Base-by-base conservation (phyloP, 2,329 filamentous ascomycete species). In the Fusarium bulbicola region DNA sequence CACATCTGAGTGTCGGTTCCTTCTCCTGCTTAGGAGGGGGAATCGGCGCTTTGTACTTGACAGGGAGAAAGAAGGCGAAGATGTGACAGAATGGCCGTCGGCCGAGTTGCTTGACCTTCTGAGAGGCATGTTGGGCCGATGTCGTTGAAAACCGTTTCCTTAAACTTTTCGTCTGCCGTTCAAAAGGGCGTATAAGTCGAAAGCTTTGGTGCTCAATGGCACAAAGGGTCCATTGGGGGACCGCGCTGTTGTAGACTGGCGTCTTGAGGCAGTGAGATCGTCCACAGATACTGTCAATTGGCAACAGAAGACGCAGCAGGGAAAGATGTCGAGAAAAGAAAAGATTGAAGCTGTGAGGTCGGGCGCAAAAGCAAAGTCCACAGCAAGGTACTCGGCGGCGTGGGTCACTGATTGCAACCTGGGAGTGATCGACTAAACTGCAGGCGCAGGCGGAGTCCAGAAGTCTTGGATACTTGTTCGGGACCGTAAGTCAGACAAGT, bases 11-110 rank as follows among this genome's bases (percentile, higher is more conserved):
- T 72, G 64, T 37, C 73, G 67, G 63, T 65, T 75, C 65, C 75
- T 79, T 69, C 68, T 79, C 50, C 77, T 76, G 66, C 73, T 73
- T 46, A 80, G 70, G 24, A 80, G 78, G 37, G 78, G 78, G 63
- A 80, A 80, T 45, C 77, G 79, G 63, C 79, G 77, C 53, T 76
- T 78, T 42, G 79, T 76, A 58, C 77, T 74, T 49, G 69, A 68
- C 28, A 79, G 59, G 30, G 73, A 75, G 50, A 75, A 74, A 5
- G 68, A 72, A 28, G 72, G 74, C 40, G 74, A 73, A 28, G 76
- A 77, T 20, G 66, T 40, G 59, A 57, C 60, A 65, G 76, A 78
- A 57, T 74, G 73, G 34, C 63, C 70, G 34, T 78, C 76, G 56
- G 64, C 72, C 32, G 77, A 72, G 66, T 75, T 78, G 63, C 67